Evolutionary conservation across 177 flowering plant genomes (phyloP).

Genomic region (Telopea speciosissima): DNA sequence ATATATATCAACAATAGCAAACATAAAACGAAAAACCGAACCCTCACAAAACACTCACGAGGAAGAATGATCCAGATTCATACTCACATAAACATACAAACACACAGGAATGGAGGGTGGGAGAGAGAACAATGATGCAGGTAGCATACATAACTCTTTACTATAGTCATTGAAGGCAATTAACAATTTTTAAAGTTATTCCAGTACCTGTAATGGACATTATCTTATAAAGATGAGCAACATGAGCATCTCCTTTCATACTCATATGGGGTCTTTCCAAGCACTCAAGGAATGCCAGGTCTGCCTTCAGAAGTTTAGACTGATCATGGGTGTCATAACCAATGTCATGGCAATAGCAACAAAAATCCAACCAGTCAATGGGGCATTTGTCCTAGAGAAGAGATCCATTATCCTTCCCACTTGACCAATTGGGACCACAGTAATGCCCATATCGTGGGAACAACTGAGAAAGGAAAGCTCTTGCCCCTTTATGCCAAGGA

Average conservation of each 20-base stretch:
- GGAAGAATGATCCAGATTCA: background rate
- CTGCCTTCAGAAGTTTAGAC: slow-evolving; percentile 78
- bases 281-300: slow-evolving; percentile 88
- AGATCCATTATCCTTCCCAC: slow-evolving; percentile 82
- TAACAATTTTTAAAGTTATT: background rate
- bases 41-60: background rate
- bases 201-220: slow-evolving; percentile 81
- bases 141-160: background rate
- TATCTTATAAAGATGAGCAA: slow-evolving; percentile 61
- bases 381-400: slow-evolving; percentile 84
- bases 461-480: slow-evolving; percentile 73
- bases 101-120: too few species aligned
- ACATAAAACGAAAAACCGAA: background rate
- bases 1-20: background rate
- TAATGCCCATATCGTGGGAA: slow-evolving; percentile 94
- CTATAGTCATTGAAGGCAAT: background rate
- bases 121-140: background rate
- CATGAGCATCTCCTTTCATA: slow-evolving; percentile 50
- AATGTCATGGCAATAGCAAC: slow-evolving; percentile 96
- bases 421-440: slow-evolving; percentile 99
- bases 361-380: slow-evolving; percentile 90
- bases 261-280: slow-evolving; percentile 64
- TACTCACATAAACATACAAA: too few species aligned
- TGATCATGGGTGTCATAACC: slow-evolving; percentile 93
- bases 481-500: slow-evolving; percentile 86